Evolutionary conservation across 768 basidiomycete species (phyloP).

Genomic region (Cyclocybe cylindracea): DNA sequence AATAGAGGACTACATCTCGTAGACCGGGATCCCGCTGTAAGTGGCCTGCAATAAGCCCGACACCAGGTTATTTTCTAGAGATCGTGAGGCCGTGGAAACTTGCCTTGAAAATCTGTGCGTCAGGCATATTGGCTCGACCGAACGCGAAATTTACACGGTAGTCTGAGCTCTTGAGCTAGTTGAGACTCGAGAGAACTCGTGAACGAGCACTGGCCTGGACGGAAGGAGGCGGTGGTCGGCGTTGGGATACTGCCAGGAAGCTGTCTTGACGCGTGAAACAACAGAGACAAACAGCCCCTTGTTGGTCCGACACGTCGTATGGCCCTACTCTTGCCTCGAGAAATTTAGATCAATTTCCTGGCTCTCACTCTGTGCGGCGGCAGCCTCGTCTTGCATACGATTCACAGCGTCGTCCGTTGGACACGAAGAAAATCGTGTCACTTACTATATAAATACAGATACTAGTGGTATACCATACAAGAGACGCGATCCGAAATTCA

Average conservation of each 20-base stretch:
- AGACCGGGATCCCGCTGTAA: slow-evolving; percentile 91
- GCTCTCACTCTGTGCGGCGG: no score
- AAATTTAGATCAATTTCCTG: no score
- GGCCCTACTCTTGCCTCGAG: not conserved
- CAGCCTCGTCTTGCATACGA: no score
- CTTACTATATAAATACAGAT: no score
- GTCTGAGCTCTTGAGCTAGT: not conserved
- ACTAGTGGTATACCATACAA: no score
- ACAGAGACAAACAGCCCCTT: slow-evolving; percentile 33
- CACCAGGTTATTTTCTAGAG: slow-evolving; percentile 23
- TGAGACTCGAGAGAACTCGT: not conserved
- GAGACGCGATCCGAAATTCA: no score
- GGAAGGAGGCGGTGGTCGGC: slow-evolving; percentile 12
- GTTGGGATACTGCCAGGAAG: slow-evolving; percentile 20
- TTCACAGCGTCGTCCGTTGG: no score
- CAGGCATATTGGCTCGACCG: slow-evolving; percentile 55
- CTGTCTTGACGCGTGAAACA: slow-evolving; percentile 43
- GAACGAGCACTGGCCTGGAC: not conserved
- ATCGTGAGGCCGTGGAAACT: slow-evolving; percentile 10
- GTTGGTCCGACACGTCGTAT: not conserved
- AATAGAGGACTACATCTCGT: slow-evolving; percentile 73
- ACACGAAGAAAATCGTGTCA: no score
- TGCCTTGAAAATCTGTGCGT: slow-evolving; percentile 89
- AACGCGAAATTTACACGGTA: slow-evolving; percentile 3
- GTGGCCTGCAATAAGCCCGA: slow-evolving; percentile 60